Evolutionary conservation across 2,329 filamentous ascomycete species (phyloP).

Genomic region (Penicillium sp.): DNA sequence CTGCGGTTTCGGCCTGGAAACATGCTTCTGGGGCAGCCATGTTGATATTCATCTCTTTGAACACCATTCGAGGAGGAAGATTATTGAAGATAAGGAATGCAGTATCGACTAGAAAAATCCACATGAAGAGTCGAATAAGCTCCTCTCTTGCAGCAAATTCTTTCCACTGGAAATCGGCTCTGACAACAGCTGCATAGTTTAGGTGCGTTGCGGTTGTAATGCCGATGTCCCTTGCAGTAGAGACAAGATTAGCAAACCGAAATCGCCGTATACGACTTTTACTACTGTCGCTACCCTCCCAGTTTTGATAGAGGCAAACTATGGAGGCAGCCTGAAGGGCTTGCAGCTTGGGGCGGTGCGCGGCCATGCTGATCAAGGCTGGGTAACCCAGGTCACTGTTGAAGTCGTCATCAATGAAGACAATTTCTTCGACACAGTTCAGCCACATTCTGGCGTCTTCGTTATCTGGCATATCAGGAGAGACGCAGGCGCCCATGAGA

Average conservation of each 20-base stretch:
- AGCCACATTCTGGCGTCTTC: conserved; percentile 41
- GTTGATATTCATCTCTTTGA: conserved; percentile 46
- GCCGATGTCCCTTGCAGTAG: conserved; percentile 39
- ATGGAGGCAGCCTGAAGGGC: conserved; percentile 44
- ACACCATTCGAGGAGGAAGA: conserved; percentile 44
- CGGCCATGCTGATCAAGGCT: conserved; percentile 8
- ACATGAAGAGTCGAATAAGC: conserved; percentile 39
- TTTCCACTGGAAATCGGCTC: conserved; percentile 38
- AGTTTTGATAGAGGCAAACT: conserved; percentile 47
- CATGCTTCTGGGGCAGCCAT: conserved; percentile 41
- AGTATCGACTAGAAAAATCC: conserved; percentile 44
- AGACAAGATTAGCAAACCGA: conserved; percentile 41
- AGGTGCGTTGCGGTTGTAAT: conserved; percentile 32
- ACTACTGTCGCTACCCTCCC: conserved; percentile 41
- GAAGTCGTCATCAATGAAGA: conserved; percentile 43
- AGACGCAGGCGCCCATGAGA: conserved; percentile 40
- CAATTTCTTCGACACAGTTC: conserved; percentile 45
- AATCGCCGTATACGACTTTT: conserved; percentile 42
- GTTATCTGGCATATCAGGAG: conserved; percentile 34
- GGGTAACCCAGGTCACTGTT: conserved; percentile 31
- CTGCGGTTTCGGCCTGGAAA: conserved; percentile 39
- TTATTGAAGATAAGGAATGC: conserved; percentile 50
- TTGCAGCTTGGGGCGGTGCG: conserved; percentile 33
- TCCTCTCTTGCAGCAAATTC: conserved; percentile 41
- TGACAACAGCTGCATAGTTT: conserved; percentile 26